Base-by-base conservation (phyloP, 2,329 filamentous ascomycete species). In the Akanthomyces muscarius region DNA sequence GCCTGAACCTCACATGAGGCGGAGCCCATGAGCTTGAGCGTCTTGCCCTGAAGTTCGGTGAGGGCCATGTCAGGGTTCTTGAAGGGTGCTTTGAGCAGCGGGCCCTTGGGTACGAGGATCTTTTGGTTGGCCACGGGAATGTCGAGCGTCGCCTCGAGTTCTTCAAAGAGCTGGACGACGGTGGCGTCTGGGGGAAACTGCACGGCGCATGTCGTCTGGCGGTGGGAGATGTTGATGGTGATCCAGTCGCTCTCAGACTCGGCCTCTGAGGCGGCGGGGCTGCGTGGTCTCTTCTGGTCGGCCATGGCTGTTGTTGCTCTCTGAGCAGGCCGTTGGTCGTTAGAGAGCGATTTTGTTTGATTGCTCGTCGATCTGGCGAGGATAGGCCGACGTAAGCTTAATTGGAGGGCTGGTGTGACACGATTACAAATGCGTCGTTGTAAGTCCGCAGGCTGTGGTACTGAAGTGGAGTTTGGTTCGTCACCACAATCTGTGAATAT, bases 51-150 rank as follows among this genome's bases (percentile, higher is more conserved):
- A 2, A 89, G 75, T 5, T 80, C 71, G 8, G 73, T 69, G 63
- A 87, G 76, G 4, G 78, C 74, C 52, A 86, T 75, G 2, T 76
- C 68, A 0, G 85, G 80, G 66, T 88, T 79, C 71, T 84, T 84
- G 77, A 89, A 87, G 0, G 88, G 87, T 0, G 81, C 77, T 67
- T 86, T 89, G 30, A 89, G 80, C 1, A 90, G 77, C 33, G 87
- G 87, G 8, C 83, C 77, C 70, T 89, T 89, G 48, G 87, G 81
- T 16, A 86, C 81, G 67, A 91, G 80, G 71, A 89, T 81, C 72
- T 91, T 91, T 70, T 91, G 88, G 73, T 90, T 86, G 11, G 78
- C 72, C 42, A 76, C 65, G 0, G 88, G 87, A 61, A 91, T 85
- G 56, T 80, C 81, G 60, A 90, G 80, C 3, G 75, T 72, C 50